phyloP scores from a whole-genome alignment of 2,329 filamentous ascomycete species.

The Trichophaea hybrida region DNA sequence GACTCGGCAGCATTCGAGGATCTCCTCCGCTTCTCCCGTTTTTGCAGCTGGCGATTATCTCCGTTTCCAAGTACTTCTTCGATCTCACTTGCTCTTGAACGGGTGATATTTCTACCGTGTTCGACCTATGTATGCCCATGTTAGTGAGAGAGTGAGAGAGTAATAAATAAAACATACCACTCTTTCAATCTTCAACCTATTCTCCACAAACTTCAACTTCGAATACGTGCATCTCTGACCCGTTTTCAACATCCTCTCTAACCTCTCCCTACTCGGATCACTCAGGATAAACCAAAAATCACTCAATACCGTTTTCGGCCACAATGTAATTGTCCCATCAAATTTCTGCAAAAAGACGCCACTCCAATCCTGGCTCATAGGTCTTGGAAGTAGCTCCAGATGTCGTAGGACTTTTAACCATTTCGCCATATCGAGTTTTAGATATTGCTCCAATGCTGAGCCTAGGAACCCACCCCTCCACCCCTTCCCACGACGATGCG shows the following conservation, averaged over 20 bases:
- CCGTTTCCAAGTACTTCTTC: background rate
- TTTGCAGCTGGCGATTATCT: background rate
- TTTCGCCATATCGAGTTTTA: conserved; percentile 93
- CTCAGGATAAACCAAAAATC: conserved; percentile 80
- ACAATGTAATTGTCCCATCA: conserved; percentile 87
- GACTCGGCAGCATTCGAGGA: background rate
- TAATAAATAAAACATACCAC: conserved; percentile 32
- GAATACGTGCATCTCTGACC: conserved; percentile 83
- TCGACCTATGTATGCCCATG: background rate
- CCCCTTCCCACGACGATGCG: conserved; percentile 78
- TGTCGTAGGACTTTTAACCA: conserved; percentile 93
- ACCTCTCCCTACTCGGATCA: conserved; percentile 59
- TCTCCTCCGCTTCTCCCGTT: background rate
- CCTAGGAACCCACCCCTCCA: conserved; percentile 95
- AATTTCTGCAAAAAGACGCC: conserved; percentile 94
- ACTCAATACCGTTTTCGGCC: conserved; percentile 64
- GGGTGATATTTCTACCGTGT: background rate
- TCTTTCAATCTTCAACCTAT: conserved; percentile 71
- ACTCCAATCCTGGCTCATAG: conserved; percentile 89
- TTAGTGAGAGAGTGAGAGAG: background rate
- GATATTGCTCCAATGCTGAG: conserved; percentile 79
- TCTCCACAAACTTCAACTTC: conserved; percentile 79
- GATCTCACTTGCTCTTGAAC: background rate
- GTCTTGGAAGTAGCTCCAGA: conserved; percentile 77
- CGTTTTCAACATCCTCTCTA: conserved; percentile 79